These are phyloP conservation scores for Bacterosira constricta DNA, from an alignment of 108 stramenopile genomes.

Conservation along the genomic window DNA sequence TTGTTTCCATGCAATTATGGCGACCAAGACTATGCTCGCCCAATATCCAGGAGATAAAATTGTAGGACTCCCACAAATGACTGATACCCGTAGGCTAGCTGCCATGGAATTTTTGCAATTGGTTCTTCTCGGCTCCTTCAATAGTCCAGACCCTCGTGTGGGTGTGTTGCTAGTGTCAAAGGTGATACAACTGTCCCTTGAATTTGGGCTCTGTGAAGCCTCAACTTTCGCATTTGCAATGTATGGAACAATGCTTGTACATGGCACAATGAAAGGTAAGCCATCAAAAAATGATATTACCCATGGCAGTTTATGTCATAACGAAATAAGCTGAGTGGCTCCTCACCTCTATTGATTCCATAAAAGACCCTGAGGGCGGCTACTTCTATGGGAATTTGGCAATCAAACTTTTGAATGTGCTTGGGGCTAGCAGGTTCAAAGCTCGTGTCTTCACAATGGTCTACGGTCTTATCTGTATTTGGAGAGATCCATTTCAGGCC, in stretches of 20 bases:
- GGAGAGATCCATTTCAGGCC: too few relatives aligned
- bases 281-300: conserved; percentile 39
- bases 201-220: background rate
- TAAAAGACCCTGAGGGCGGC: too few relatives aligned
- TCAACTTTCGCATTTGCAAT: conserved; percentile 17
- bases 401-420: too few relatives aligned
- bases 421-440: too few relatives aligned
- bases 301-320: too few relatives aligned
- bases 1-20: background rate
- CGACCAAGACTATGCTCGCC: background rate
- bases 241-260: conserved; percentile 35
- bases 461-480: too few relatives aligned
- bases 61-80: conserved; percentile 15
- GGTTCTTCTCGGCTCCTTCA: conserved; percentile 11
- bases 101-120: conserved; percentile 41
- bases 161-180: conserved; percentile 19
- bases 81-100: conserved; percentile 21
- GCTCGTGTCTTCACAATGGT: too few relatives aligned
- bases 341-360: too few relatives aligned
- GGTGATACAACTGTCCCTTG: conserved; percentile 31
- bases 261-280: conserved; percentile 29
- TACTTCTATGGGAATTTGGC: too few relatives aligned
- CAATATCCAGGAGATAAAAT: conserved; percentile 2
- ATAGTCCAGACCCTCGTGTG: conserved; percentile 2
- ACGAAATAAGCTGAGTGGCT: too few relatives aligned